Evolutionary conservation across 495 filamentous ascomycete genomes (phyloP), one percentile per base, ranked within the genome.

Genomic region (Trichodelitschia bisporula): DNA sequence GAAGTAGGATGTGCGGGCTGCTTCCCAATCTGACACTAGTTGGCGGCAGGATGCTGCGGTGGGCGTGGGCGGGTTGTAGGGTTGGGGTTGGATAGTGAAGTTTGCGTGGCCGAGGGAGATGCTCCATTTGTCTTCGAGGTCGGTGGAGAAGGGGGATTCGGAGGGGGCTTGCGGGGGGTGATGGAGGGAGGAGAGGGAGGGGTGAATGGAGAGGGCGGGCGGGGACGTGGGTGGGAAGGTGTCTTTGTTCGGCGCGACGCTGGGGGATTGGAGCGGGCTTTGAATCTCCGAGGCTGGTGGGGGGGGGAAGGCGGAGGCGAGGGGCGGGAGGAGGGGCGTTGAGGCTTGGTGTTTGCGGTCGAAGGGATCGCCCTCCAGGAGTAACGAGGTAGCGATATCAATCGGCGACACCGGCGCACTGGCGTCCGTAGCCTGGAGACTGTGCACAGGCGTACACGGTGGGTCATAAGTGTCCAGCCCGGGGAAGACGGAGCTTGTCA

Each of bases 21-120:
- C 50, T 40, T 83, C 69, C 80, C 82, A 90, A 37, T 86, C 68
- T 11, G 62, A 55, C 15, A 75, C 70, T 31, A 93, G 52, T 35
- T 62, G 55, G 11, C 64, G 64, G 36, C 78, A 71, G 6, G 66
- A 58, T 5, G 62, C 56, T 1, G 74, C 38, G 32, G 69, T 59
- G 36, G 54, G 66, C 0, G 40, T 40, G 18, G 71, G 59, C 0
- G 78, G 75, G 8, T 59, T 40, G 40, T 93, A 90, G 0, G 82
- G 82, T 42, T 68, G 69, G 1, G 82, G 82, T 11, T 69, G 55
- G 37, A 93, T 86, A 41, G 64, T 82, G 51, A 83, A 93, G 45
- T 93, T 90, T 26, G 82, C 79, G 44, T 93, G 82, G 10, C 82
- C 82, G 2, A 93, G 65, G 34, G 66, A 69, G 40, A 67, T 62